These are phyloP conservation scores for Diaporthe batatas DNA, from an alignment of 2,329 filamentous ascomycete genomes.

Conservation along the genomic window DNA sequence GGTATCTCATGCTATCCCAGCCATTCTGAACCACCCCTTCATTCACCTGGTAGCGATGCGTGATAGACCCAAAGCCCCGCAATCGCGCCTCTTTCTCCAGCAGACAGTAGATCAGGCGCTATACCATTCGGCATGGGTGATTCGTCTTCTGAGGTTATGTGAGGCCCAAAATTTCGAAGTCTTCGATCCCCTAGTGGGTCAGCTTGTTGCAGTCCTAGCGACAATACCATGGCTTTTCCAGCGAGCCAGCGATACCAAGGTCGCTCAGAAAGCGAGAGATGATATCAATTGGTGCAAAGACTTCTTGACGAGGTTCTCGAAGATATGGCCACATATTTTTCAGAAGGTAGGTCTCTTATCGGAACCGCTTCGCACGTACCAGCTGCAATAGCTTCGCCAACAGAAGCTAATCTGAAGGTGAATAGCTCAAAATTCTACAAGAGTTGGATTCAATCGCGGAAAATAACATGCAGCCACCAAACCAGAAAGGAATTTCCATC, in stretches of 20 bases:
- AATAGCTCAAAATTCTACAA: slow-evolving; percentile 7
- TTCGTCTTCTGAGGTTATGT: neutral
- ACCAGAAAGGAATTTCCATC: neutral
- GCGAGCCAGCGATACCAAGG: neutral
- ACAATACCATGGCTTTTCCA: neutral
- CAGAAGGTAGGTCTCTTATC: neutral
- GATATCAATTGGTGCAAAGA: neutral
- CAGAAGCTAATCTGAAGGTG: neutral
- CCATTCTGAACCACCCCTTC: neutral
- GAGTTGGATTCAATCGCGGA: neutral
- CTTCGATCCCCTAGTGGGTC: neutral
- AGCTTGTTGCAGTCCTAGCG: neutral
- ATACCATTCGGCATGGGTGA: neutral
- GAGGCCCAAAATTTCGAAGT: neutral
- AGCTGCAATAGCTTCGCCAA: neutral
- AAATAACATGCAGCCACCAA: neutral
- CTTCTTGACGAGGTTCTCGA: neutral
- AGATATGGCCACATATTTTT: neutral
- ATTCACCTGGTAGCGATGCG: neutral
- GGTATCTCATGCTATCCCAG: neutral
- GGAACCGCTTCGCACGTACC: neutral
- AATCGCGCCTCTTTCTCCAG: neutral
- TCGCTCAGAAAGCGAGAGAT: neutral
- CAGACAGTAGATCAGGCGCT: neutral
- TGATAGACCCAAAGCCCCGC: neutral